These are phyloP conservation scores for Cladophialophora chaetospira DNA, from an alignment of 2,329 filamentous ascomycete species.

Conservation along the genomic window DNA sequence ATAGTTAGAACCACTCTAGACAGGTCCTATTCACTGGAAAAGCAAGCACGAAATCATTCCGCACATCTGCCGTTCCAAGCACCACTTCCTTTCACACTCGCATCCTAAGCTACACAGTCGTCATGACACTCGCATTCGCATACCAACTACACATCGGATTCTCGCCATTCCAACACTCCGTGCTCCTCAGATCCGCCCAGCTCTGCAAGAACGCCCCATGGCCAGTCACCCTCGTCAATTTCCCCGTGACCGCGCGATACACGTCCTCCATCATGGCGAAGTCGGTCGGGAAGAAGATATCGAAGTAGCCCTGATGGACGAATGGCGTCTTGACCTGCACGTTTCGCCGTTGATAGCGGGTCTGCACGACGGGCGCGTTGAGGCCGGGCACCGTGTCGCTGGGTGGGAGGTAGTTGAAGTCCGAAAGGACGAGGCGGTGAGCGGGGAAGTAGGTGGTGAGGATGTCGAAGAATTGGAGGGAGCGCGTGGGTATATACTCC, in stretches of 20 bases:
- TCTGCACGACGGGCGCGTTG: conserved; percentile 96
- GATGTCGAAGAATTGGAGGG: conserved; percentile 97
- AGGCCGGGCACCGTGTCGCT: conserved; percentile 74
- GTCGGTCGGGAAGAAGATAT: conserved; percentile 97
- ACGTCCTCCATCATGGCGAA: conserved; percentile 88
- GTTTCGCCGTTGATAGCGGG: conserved; percentile 80
- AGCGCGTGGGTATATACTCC: conserved; percentile 89
- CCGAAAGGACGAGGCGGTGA: conserved; percentile 83
- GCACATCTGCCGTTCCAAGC: no score
- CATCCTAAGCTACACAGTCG: conserved; percentile 59
- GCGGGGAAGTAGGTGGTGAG: conserved; percentile 84
- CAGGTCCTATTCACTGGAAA: not conserved
- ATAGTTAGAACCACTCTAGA: not conserved
- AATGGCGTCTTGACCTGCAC: conserved; percentile 88
- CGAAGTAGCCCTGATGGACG: conserved; percentile 97
- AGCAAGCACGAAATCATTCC: not conserved
- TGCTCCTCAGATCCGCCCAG: conserved; percentile 90
- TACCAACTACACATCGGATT: conserved; percentile 93
- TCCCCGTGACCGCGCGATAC: conserved; percentile 90
- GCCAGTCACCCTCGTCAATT: conserved; percentile 78
- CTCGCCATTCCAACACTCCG: conserved; percentile 84
- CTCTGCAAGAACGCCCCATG: conserved; percentile 89
- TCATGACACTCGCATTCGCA: conserved; percentile 90
- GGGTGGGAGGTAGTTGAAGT: conserved; percentile 78
- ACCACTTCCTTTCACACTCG: no score